These are phyloP conservation scores for Yarrowia osloensis DNA, from an alignment of 805 yeast species.

Conservation along the genomic window DNA sequence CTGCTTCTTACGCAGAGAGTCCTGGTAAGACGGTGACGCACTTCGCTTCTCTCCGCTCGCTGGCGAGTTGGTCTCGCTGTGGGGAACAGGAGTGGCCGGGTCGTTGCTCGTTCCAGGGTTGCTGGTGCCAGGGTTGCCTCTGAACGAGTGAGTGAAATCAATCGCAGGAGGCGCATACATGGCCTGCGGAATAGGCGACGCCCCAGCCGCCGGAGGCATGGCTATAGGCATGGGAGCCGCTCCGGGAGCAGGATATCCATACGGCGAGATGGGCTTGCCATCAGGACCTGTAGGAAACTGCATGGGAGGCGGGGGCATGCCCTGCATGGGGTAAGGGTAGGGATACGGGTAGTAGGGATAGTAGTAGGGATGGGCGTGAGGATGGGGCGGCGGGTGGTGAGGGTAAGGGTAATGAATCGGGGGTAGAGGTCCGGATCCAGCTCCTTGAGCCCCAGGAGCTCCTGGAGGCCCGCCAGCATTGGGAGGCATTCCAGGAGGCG, in stretches of 20 bases:
- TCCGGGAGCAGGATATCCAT: slow-evolving; percentile 23
- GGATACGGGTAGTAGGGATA: slow-evolving; percentile 27
- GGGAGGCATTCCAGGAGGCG: neutral
- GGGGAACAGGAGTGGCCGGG: slow-evolving; percentile 11
- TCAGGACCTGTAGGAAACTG: slow-evolving; percentile 21
- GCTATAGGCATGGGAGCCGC: slow-evolving; percentile 13
- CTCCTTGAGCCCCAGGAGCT: neutral
- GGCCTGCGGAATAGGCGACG: slow-evolving; percentile 19
- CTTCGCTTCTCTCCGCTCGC: slow-evolving; percentile 19
- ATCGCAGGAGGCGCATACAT: slow-evolving; percentile 44
- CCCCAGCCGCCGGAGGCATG: slow-evolving; percentile 13
- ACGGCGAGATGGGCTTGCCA: slow-evolving; percentile 8
- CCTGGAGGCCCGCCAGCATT: no score
- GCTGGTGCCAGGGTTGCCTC: slow-evolving; percentile 23
- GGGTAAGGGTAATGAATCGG: slow-evolving; percentile 26
- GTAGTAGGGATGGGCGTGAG: slow-evolving; percentile 22
- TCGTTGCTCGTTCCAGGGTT: neutral
- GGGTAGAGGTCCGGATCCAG: neutral
- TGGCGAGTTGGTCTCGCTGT: slow-evolving; percentile 1
- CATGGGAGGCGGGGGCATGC: slow-evolving; percentile 20
- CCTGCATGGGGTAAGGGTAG: slow-evolving; percentile 17
- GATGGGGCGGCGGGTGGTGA: slow-evolving; percentile 5
- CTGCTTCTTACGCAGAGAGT: slow-evolving; percentile 8
- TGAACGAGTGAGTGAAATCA: slow-evolving; percentile 47
- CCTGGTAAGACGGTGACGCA: slow-evolving; percentile 12